phyloP scores from a whole-genome alignment of 441 rosid genomes.

The Populus hybrid region DNA sequence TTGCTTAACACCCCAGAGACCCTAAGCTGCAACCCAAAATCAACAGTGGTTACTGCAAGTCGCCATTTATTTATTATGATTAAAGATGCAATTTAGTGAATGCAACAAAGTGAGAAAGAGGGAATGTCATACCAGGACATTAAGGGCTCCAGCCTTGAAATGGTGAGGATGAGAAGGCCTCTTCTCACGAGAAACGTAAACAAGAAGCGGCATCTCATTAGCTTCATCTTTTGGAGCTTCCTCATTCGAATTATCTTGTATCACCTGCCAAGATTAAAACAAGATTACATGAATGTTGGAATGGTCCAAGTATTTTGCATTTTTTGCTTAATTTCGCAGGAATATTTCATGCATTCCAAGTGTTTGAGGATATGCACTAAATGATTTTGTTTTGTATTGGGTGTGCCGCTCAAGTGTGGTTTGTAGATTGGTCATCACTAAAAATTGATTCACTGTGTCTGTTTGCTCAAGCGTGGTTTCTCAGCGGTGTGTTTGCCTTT shows the following conservation, averaged over 20 bases:
- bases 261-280: conserved; percentile 16
- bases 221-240: not conserved
- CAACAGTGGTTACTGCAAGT: too few species aligned
- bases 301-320: not conserved
- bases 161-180: conserved; percentile 33
- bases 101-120: not conserved
- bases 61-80: not conserved
- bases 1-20: conserved; percentile 40
- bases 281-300: not conserved
- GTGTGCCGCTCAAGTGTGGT: too few species aligned
- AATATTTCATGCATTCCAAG: not conserved
- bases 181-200: conserved; percentile 50
- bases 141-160: conserved; percentile 57
- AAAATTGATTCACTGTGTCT: too few species aligned
- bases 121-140: conserved; percentile 32
- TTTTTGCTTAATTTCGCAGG: not conserved
- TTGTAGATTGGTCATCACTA: too few species aligned
- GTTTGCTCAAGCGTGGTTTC: too few species aligned
- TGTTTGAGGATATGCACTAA: not conserved
- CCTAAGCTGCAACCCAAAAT: conserved; percentile 30
- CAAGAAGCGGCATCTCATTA: conserved; percentile 31
- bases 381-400: not conserved
- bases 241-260: conserved; percentile 13
- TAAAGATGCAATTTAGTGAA: not conserved
- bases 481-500: too few species aligned